phyloP scores from a whole-genome alignment of 176 grass and related monocot genomes.

The Carex scoparia region DNA sequence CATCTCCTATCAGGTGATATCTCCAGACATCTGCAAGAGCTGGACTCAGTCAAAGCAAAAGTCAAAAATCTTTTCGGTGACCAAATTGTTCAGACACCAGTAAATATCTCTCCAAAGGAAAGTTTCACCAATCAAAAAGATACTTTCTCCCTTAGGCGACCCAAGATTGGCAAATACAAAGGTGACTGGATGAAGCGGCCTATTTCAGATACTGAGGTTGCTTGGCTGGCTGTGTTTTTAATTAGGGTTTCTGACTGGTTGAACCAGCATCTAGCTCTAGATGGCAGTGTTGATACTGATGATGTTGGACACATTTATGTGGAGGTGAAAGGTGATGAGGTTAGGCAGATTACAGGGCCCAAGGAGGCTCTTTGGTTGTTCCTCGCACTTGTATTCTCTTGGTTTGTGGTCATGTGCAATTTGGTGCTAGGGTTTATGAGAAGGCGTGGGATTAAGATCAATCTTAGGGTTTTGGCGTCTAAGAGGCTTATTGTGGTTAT shows the following conservation, averaged over 20 bases:
- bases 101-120: slow-evolving; percentile 10
- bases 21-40: slow-evolving; percentile 30
- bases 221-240: slow-evolving; percentile 63
- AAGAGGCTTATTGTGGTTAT: slow-evolving; percentile 43
- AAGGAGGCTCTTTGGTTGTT: slow-evolving; percentile 49
- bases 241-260: slow-evolving; percentile 59
- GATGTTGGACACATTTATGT: slow-evolving; percentile 25
- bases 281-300: slow-evolving; percentile 20
- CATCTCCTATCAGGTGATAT: slow-evolving; percentile 45
- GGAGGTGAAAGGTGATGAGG: slow-evolving; percentile 33
- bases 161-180: slow-evolving; percentile 45
- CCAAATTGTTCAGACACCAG: slow-evolving; percentile 22
- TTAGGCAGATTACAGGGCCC: slow-evolving; percentile 32
- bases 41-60: slow-evolving; percentile 50
- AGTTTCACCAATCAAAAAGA: slow-evolving; percentile 31
- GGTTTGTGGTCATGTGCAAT: slow-evolving; percentile 40
- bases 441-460: slow-evolving; percentile 47
- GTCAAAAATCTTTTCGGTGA: slow-evolving; percentile 49
- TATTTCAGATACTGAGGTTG: slow-evolving; percentile 68
- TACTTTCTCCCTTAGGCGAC: slow-evolving; percentile 68
- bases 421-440: slow-evolving; percentile 53
- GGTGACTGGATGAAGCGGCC: slow-evolving; percentile 83
- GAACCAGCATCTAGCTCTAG: slow-evolving; percentile 45
- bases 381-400: slow-evolving; percentile 35
- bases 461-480: slow-evolving; percentile 69